These are phyloP conservation scores for Lepidium africanum DNA, from an alignment of 345 rosid genomes.

Conservation along the genomic window DNA sequence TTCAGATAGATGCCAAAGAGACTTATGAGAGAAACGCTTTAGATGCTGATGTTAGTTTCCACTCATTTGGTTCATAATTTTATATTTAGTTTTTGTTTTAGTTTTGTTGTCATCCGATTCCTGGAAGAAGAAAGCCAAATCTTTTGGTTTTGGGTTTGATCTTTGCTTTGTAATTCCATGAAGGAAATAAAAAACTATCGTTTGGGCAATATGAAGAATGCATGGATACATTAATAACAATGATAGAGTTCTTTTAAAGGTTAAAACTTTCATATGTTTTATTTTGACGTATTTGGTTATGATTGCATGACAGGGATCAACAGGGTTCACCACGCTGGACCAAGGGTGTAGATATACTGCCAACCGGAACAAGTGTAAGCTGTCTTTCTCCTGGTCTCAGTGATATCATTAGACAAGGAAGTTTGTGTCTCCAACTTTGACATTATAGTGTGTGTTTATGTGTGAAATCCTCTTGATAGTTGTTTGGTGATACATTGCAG, in stretches of 20 bases:
- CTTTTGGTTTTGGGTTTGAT: too few relatives aligned
- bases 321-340: slow-evolving; percentile 96
- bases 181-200: too few relatives aligned
- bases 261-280: not conserved
- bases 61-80: too few relatives aligned
- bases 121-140: too few relatives aligned
- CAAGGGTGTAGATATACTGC: slow-evolving; percentile 80
- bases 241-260: slow-evolving; percentile 95
- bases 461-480: not conserved
- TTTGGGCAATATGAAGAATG: slow-evolving; percentile 94
- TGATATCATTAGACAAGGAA: slow-evolving; percentile 85
- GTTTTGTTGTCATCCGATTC: too few relatives aligned
- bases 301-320: not conserved
- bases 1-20: too few relatives aligned
- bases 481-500: slow-evolving; percentile 35
- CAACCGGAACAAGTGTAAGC: slow-evolving; percentile 88
- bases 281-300: not conserved
- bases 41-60: too few relatives aligned
- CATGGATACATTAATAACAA: slow-evolving; percentile 88
- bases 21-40: too few relatives aligned
- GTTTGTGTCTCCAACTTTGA: not conserved
- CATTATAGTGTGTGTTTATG: not conserved
- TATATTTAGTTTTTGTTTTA: too few relatives aligned
- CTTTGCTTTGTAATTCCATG: too few relatives aligned
- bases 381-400: slow-evolving; percentile 92